phyloP scores from a whole-genome alignment of 805 yeast species.

The Barnettozyma botsteinii region DNA sequence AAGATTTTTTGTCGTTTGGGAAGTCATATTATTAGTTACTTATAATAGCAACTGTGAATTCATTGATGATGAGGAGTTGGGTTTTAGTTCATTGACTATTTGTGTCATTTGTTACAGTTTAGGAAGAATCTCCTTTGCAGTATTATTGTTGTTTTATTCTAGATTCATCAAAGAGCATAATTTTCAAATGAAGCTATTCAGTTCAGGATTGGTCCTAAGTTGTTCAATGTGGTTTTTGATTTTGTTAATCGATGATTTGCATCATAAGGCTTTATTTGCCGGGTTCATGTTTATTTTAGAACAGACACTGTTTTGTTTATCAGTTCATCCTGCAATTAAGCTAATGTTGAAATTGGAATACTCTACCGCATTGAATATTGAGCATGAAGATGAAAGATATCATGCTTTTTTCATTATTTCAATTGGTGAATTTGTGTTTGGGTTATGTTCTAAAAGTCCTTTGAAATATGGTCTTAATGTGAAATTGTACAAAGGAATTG shows the following conservation, averaged over 20 bases:
- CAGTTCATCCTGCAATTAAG: constrained; percentile 45
- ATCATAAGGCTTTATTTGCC: constrained; percentile 42
- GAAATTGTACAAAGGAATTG: constrained; percentile 43
- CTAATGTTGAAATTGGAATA: constrained; percentile 35
- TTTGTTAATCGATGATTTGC: constrained; percentile 37
- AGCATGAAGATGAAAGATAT: constrained; percentile 59
- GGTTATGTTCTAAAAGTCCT: constrained; percentile 44
- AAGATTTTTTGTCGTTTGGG: constrained; percentile 46
- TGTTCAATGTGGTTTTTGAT: constrained; percentile 45
- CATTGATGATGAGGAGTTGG: constrained; percentile 30
- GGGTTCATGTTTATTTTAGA: constrained; percentile 38
- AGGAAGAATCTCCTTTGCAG: constrained; percentile 32
- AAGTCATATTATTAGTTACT: constrained; percentile 41
- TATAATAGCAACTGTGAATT: constrained; percentile 43
- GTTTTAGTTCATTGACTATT: constrained; percentile 20
- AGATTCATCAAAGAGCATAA: constrained; percentile 43
- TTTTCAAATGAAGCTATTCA: constrained; percentile 41
- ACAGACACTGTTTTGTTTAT: constrained; percentile 29
- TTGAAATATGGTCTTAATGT: constrained; percentile 37
- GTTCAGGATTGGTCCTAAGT: constrained; percentile 29
- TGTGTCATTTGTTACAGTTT: constrained; percentile 36
- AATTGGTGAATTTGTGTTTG: constrained; percentile 56
- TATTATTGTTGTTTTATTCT: constrained; percentile 32
- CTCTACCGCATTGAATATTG: constrained; percentile 59
- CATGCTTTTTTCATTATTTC: constrained; percentile 58